Evolutionary conservation across 176 grass and related monocot genomes (phyloP).

Genomic region (Zea luxurians): DNA sequence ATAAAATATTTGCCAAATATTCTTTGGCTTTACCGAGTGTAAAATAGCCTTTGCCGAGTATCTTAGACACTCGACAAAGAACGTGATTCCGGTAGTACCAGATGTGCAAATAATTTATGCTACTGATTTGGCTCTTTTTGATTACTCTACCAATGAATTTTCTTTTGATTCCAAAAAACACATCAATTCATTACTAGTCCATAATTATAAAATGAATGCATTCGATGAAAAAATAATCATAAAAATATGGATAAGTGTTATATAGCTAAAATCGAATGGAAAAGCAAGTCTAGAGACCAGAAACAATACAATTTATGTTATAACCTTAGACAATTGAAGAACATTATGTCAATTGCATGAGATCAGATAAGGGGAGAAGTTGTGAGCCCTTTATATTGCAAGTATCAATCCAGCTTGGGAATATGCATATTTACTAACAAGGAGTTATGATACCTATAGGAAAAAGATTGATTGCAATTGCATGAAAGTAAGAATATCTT

Average conservation of each 20-base stretch:
- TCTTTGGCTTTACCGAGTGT: too few relatives aligned
- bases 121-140: background rate
- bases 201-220: background rate
- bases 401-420: background rate
- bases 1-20: too few relatives aligned
- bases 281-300: too few relatives aligned
- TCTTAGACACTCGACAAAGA: too few relatives aligned
- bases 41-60: too few relatives aligned
- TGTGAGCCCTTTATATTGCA: conserved; percentile 5
- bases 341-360: background rate
- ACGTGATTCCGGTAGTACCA: too few relatives aligned
- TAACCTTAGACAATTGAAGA: background rate
- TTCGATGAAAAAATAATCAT: background rate
- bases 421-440: background rate
- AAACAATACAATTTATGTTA: background rate
- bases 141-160: background rate
- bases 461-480: background rate
- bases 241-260: background rate
- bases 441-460: conserved; percentile 13
- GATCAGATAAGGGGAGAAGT: background rate
- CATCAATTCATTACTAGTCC: background rate
- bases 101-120: background rate
- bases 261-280: background rate
- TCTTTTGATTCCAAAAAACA: background rate
- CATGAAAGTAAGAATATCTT: background rate